Evolutionary conservation across 495 filamentous ascomycete species (phyloP).

Genomic region (Aspergillus steynii): DNA sequence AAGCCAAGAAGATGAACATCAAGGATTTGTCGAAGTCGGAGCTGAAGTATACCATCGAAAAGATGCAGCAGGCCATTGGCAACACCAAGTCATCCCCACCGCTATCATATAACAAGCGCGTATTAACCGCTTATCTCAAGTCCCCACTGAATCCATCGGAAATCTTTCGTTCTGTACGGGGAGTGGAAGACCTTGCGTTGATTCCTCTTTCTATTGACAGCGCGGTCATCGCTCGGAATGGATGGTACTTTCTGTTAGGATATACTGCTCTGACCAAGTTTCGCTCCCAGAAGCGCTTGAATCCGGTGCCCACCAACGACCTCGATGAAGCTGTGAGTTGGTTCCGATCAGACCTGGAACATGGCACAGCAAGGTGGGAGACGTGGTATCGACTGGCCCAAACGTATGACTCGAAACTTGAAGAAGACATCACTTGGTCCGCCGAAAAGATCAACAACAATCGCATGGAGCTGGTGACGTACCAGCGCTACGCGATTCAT

Average conservation of each 20-base stretch:
- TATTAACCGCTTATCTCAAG: constrained; percentile 74
- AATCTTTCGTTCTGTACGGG: constrained; percentile 74
- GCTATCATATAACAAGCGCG: constrained; percentile 70
- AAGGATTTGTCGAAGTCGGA: constrained; percentile 91
- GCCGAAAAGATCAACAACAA: constrained; percentile 94
- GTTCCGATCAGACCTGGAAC: constrained; percentile 83
- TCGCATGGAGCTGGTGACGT: constrained; percentile 66
- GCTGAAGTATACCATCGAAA: constrained; percentile 82
- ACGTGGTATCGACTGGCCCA: constrained; percentile 95
- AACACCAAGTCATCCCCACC: constrained; percentile 65
- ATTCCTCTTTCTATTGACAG: constrained; percentile 50
- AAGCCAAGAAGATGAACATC: constrained; percentile 81
- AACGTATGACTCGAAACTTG: constrained; percentile 85
- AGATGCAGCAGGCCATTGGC: constrained; percentile 75
- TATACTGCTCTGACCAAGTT: constrained; percentile 87
- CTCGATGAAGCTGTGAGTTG: constrained; percentile 80
- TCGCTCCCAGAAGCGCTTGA: constrained; percentile 77
- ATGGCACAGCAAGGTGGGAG: constrained; percentile 85
- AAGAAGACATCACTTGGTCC: constrained; percentile 92
- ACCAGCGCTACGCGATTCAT: constrained; percentile 84
- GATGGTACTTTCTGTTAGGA: constrained; percentile 91
- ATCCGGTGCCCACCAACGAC: constrained; percentile 77
- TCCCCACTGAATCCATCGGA: constrained; percentile 80
- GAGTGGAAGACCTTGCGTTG: constrained; percentile 64
- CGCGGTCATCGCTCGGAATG: constrained; percentile 69